Conservation (phyloP, 163 green algal species). For the Volvox carteri region DNA sequence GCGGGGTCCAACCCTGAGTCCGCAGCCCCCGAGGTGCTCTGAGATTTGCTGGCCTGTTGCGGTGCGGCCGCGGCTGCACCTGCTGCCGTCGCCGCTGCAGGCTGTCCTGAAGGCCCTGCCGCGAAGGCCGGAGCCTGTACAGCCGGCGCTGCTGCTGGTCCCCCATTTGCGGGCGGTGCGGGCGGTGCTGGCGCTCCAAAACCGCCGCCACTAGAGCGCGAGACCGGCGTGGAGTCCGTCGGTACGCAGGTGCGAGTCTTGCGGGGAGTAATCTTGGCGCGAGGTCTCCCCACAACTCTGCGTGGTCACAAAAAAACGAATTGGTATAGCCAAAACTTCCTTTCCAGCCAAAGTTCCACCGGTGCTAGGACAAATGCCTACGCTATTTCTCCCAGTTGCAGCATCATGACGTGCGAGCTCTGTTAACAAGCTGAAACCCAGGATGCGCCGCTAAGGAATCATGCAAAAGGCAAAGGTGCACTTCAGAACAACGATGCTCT, state of each 20-base stretch:
- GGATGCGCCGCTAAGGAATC: too few species aligned
- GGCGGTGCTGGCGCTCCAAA: background rate
- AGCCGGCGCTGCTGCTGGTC: background rate
- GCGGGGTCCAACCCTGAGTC: background rate
- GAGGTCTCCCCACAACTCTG: background rate
- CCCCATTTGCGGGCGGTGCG: background rate
- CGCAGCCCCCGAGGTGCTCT: background rate
- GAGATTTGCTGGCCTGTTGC: background rate
- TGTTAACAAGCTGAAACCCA: too few species aligned
- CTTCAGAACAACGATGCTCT: too few species aligned
- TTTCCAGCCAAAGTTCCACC: too few species aligned
- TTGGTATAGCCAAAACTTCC: too few species aligned
- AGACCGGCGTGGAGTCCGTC: background rate
- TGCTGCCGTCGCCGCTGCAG: background rate
- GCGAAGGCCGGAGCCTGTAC: background rate
- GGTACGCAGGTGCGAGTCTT: background rate
- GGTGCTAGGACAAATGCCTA: too few species aligned
- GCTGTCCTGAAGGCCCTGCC: background rate
- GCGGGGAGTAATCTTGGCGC: conserved; percentile 44
- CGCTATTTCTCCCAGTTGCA: too few species aligned
- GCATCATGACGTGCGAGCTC: too few species aligned
- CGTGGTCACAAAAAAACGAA: background rate
- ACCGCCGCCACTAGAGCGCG: background rate
- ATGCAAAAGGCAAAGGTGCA: too few species aligned
- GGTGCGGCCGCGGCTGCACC: background rate